Conservation (phyloP, 2,329 filamentous ascomycete genomes). For the Ramichloridium luteum region DNA sequence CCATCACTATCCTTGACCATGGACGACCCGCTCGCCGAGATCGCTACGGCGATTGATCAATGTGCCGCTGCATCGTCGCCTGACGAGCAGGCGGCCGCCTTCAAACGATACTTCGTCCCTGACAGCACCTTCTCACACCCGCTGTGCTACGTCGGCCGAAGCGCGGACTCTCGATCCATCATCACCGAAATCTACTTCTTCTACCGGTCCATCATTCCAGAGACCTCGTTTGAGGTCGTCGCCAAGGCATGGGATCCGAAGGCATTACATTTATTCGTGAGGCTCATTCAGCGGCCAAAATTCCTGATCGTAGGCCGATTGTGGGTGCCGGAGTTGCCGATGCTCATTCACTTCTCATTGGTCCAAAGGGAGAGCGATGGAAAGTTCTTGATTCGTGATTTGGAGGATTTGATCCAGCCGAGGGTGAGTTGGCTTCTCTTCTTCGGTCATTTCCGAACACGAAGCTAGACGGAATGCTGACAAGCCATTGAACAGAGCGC, state of each 20-base stretch:
- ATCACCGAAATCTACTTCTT: not conserved
- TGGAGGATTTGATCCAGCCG: not conserved
- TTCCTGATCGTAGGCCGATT: not conserved
- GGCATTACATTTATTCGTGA: not conserved
- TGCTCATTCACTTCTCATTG: not conserved
- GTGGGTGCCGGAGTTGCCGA: not conserved
- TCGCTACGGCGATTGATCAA: not conserved
- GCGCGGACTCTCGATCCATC: not conserved
- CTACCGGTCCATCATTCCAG: not conserved
- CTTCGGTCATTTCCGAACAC: not conserved
- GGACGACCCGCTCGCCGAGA: not conserved
- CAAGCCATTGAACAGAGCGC: too few relatives aligned
- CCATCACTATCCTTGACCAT: too few relatives aligned
- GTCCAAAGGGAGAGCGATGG: not conserved
- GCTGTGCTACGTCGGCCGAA: not conserved
- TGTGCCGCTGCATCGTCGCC: not conserved
- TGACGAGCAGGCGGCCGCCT: not conserved
- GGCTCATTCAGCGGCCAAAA: not conserved
- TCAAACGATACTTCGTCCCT: not conserved
- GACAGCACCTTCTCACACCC: not conserved
- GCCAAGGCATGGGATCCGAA: not conserved
- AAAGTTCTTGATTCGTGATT: not conserved
- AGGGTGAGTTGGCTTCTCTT: not conserved
- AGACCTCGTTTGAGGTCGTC: not conserved
- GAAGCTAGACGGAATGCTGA: not conserved